phyloP scores from a whole-genome alignment of 495 filamentous ascomycete species.

The Aspergillus indologenus region DNA sequence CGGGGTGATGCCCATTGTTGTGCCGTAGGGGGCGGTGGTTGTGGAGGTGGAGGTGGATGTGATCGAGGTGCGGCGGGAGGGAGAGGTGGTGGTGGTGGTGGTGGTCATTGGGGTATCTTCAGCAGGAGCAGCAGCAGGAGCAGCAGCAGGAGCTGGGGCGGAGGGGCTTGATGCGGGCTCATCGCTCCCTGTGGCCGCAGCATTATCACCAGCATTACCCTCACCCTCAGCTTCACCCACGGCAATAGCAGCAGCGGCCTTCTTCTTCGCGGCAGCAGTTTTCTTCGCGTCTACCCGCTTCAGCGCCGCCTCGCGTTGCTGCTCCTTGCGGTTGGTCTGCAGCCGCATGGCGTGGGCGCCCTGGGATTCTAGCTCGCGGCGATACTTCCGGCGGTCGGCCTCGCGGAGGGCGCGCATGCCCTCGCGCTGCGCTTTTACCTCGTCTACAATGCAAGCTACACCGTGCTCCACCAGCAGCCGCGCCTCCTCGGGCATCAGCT shows the following conservation, averaged over 20 bases:
- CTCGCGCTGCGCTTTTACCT: conserved; percentile 60
- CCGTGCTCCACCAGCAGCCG: conserved; percentile 76
- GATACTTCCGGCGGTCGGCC: conserved; percentile 47
- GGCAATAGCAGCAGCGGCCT: conserved; percentile 30
- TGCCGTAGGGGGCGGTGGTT: conserved; percentile 13
- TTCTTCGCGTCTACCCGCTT: conserved; percentile 44
- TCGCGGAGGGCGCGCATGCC: conserved; percentile 57
- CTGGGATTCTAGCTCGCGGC: conserved; percentile 44
- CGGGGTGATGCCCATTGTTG: conserved; percentile 52
- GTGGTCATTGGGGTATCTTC: conserved; percentile 17
- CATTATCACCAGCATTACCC: not conserved
- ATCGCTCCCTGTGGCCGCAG: no score
- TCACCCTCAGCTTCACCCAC: no score
- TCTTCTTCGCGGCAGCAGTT: conserved; percentile 29
- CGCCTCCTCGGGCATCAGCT: conserved; percentile 89
- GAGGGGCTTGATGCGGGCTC: no score
- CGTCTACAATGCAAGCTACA: conserved; percentile 76
- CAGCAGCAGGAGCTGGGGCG: no score
- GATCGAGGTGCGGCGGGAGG: conserved; percentile 18
- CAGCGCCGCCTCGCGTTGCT: conserved; percentile 37
- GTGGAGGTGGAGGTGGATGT: conserved; percentile 14
- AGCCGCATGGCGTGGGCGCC: conserved; percentile 43
- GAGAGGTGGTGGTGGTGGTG: conserved; percentile 22
- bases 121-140: conserved; percentile 19
- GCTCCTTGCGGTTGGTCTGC: conserved; percentile 38